Conservation (phyloP, 768 basidiomycete species). For the Phaeolepiota aurea region DNA sequence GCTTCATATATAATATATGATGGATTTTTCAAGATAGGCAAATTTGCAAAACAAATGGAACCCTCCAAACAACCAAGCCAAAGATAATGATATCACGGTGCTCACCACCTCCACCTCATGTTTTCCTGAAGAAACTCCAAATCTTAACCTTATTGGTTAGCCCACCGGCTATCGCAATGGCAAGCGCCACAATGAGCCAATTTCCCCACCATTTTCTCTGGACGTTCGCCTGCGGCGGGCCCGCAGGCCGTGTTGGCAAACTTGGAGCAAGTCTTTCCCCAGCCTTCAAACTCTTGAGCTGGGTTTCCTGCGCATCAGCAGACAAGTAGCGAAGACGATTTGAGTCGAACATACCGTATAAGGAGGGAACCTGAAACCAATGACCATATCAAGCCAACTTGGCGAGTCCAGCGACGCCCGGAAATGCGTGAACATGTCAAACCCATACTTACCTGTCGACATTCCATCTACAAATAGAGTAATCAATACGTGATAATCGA, state of each 20-base stretch:
- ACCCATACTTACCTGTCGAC: slow-evolving; percentile 66
- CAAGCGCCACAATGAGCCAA: slow-evolving; percentile 42
- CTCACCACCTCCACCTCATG: too few species aligned
- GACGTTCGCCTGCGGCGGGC: slow-evolving; percentile 17
- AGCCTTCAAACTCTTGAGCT: slow-evolving; percentile 24
- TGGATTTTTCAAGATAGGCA: too few species aligned
- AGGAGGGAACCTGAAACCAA: slow-evolving; percentile 54
- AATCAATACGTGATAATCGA: not conserved
- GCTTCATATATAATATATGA: too few species aligned
- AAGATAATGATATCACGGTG: too few species aligned
- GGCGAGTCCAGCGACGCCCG: slow-evolving; percentile 56
- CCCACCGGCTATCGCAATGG: slow-evolving; percentile 30
- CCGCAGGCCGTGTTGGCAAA: slow-evolving; percentile 36
- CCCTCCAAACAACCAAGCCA: too few species aligned
- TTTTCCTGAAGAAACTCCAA: too few species aligned
- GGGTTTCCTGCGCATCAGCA: not conserved
- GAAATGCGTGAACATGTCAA: slow-evolving; percentile 73
- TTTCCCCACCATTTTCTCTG: slow-evolving; percentile 27
- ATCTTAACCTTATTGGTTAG: too few species aligned
- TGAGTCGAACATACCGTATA: slow-evolving; percentile 34
- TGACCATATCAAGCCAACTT: slow-evolving; percentile 41
- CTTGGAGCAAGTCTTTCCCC: slow-evolving; percentile 17
- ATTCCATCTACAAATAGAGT: slow-evolving; percentile 49
- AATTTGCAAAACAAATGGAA: too few species aligned
- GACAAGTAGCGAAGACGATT: slow-evolving; percentile 7